Base-by-base conservation (phyloP, 2,329 filamentous ascomycete genomes). In the Sporothrix schenckii region DNA sequence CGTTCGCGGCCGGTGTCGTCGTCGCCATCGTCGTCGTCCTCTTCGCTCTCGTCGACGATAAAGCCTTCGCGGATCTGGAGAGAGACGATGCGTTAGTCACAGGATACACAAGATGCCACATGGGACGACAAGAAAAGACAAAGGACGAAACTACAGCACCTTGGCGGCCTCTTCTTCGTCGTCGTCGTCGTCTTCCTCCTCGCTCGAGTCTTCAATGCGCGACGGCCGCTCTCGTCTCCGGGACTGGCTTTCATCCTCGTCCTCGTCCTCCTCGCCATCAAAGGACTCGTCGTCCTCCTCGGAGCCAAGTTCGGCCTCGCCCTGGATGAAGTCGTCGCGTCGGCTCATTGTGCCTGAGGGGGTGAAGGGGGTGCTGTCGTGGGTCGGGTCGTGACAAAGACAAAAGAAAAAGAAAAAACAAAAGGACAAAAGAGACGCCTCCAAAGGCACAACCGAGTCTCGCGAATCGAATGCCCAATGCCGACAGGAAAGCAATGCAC, bases 141-240 rank as follows among this genome's bases (percentile, higher is more conserved):
- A 34, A 34, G n/a, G 9, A n/a, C 21, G 11, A 9, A 11, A 7
- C 47, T 19, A 34, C 34, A 34, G 63, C 82, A 95, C 92, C 79
- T 89, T 90, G 75, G 89, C 87, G 73, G 89, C 90, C 76, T 92
- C 93, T 78, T 95, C 93, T 77, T 93, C 91, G 75, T 97, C 93
- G 71, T 97, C 93, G 72, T 97, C 93, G 69, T 96, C 92, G 47
- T 97, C 92, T 73, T 96, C 93, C 77, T 97, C 93, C 75, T 97
- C 93, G 76, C 92, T 96, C 0, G 92, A 97, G 80, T 97, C 93
- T 76, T 94, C 90, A 69, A 92, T 81, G 65, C 69, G 74, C 1
- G 77, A 76, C n/a, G 76, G 75, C 72, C 81, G 79, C 71, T 83
- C 79, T 77, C 83, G 83, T 68, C 80, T 75, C 60, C 81, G 83